These are phyloP conservation scores for Chrysanthemum lavandulifolium DNA, from an alignment of 129 eudicot genomes.

Conservation along the genomic window DNA sequence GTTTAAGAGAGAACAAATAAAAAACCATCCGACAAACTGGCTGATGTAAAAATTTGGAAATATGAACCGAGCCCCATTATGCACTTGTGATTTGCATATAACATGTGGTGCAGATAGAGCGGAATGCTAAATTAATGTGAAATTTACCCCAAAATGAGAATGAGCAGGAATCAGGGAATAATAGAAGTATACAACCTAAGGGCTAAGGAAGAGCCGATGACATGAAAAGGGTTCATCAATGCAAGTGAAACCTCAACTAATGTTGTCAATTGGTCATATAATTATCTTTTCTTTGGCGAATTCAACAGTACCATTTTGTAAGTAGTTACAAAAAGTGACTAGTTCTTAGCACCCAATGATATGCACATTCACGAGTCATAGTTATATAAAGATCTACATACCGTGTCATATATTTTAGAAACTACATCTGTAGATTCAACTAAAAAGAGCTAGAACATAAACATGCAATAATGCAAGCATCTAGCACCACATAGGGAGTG, in stretches of 20 bases:
- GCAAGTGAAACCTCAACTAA: neutral
- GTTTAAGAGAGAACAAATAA: neutral
- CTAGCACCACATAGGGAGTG: constrained; percentile 6
- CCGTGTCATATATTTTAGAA: neutral
- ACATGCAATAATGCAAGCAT: constrained; percentile 5
- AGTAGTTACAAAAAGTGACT: constrained; percentile 3
- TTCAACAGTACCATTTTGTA: neutral
- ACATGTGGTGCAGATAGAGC: neutral
- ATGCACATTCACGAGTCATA: neutral
- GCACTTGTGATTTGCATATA: neutral
- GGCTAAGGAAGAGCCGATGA: neutral
- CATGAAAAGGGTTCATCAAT: neutral
- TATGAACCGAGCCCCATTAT: neutral
- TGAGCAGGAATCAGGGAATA: neutral
- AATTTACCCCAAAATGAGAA: constrained; percentile 6
- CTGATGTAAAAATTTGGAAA: neutral
- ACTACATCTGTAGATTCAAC: constrained; percentile 10
- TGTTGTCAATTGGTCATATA: constrained; percentile 15
- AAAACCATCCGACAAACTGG: neutral
- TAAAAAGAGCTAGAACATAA: neutral
- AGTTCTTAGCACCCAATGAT: constrained; percentile 5
- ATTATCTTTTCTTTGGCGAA: neutral
- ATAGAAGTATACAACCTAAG: neutral
- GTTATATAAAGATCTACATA: neutral
- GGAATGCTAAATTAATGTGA: too few relatives aligned